phyloP scores from a whole-genome alignment of 2,329 filamentous ascomycete genomes.

The Penicillium sp. region DNA sequence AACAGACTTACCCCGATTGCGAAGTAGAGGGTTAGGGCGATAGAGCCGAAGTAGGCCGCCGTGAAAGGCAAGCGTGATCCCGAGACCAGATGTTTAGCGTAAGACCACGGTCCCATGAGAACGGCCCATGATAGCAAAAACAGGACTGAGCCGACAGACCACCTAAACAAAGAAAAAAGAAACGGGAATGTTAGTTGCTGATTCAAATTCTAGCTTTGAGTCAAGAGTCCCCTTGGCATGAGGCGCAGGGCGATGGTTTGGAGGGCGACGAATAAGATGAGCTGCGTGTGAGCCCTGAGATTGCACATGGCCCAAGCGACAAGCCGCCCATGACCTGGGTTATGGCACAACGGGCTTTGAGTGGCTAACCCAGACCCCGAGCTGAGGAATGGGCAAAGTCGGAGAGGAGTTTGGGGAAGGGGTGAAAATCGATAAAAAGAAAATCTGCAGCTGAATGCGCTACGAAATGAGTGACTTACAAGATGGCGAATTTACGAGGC shows the following conservation, averaged over 20 bases:
- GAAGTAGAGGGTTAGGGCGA: constrained; percentile 87
- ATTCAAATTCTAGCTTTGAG: neutral
- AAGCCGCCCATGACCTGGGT: constrained; percentile 28
- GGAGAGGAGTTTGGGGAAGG: too few species aligned
- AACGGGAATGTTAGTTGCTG: constrained; percentile 27
- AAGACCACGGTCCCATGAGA: constrained; percentile 87
- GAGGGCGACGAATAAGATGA: constrained; percentile 19
- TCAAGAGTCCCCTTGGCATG: constrained; percentile 21
- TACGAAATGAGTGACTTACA: constrained; percentile 69
- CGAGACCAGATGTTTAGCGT: constrained; percentile 82
- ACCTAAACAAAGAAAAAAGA: constrained; percentile 61
- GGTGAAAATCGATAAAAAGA: constrained; percentile 5
- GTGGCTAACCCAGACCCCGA: constrained; percentile 6
- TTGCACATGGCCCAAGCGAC: constrained; percentile 28
- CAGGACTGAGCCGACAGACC: constrained; percentile 88
- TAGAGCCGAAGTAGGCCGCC: constrained; percentile 91
- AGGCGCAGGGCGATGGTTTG: constrained; percentile 23
- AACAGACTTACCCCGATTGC: constrained; percentile 75
- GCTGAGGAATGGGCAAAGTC: constrained; percentile 22
- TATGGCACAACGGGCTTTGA: constrained; percentile 22
- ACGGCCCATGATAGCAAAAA: constrained; percentile 93
- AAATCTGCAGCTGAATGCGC: constrained; percentile 6
- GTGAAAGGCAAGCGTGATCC: constrained; percentile 88
- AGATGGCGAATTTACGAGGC: constrained; percentile 91
- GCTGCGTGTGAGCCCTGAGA: constrained; percentile 1